These are phyloP conservation scores for Phymatotrichopsis omnivora DNA, from an alignment of 2,329 filamentous ascomycete species.

Conservation along the genomic window DNA sequence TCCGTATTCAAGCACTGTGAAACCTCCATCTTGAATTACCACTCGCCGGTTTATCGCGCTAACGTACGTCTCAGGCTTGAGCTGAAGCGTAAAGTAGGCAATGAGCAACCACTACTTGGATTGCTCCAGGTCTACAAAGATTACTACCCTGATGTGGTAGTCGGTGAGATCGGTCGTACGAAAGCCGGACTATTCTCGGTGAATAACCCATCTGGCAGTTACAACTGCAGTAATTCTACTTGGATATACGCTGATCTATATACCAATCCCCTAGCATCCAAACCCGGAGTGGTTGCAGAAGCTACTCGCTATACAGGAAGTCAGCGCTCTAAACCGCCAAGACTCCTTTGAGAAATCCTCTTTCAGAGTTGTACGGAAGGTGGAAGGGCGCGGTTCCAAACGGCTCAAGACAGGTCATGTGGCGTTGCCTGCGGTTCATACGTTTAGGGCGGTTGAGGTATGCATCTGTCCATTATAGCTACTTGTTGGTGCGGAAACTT, in stretches of 20 bases:
- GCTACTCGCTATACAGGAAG: conserved; percentile 56
- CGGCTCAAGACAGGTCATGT: conserved; percentile 42
- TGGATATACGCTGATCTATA: neutral
- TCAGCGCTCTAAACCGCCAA: conserved; percentile 36
- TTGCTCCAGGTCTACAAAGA: conserved; percentile 77
- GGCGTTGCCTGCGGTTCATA: conserved; percentile 59
- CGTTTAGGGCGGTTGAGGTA: conserved; percentile 60
- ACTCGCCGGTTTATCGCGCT: no score
- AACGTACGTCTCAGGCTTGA: conserved; percentile 15
- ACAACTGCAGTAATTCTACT: neutral
- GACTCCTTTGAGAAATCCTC: conserved; percentile 9
- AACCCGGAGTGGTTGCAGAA: conserved; percentile 63
- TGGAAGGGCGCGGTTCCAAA: conserved; percentile 30
- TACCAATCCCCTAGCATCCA: no score
- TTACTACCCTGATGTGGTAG: conserved; percentile 80
- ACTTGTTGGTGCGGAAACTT: conserved; percentile 29
- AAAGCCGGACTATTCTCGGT: conserved; percentile 27
- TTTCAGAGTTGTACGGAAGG: conserved; percentile 25
- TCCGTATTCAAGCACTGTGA: conserved; percentile 67
- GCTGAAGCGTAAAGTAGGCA: conserved; percentile 45
- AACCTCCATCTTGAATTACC: neutral
- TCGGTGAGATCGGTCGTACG: conserved; percentile 40
- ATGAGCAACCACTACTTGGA: conserved; percentile 63
- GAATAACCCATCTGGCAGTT: conserved; percentile 14
- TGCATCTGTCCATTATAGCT: conserved; percentile 22